Evolutionary conservation across 202 grass and related monocot species (phyloP), one percentile per base, ranked within the genome.

Genomic region (Dendrocalamus latiflorus): DNA sequence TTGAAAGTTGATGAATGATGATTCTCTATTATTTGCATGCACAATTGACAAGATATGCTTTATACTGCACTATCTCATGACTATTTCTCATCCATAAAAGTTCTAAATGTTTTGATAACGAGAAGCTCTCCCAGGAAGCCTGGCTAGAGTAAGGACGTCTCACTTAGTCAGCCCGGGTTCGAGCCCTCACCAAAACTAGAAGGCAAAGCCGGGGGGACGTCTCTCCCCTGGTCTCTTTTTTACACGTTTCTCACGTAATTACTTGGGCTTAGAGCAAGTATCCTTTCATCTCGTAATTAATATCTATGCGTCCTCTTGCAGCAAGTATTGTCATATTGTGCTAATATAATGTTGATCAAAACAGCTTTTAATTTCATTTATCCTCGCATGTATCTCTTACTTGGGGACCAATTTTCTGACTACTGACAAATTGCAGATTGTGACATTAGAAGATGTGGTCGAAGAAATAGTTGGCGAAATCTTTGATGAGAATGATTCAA

Each of bases 401-500:
- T 6, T 70, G 18, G 5, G 17, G 78, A 81, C 70, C 18, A 50
- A 58, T 37, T 72, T 39, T 58, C 72, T 85, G 42, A 86, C 54
- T 68, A 77, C n/a, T 77, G 62, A 72, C 68, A 78, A 21, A 78
- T 37, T 78, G 80, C 88, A 98, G 92, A 99, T 99, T 83, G 96
- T 99, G 72, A 99, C 96, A 63, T 81, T 99, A 74, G 96, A 98
- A 93, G 95, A 98, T 78, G 92, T 91, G 28, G 95, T 98, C 60
- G 95, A 98, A 85, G 95, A 98, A 91, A 98, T 98, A 80, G 95
- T 98, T 67, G 95, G 95, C 10, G 95, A 98, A 85, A 98, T 98
- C 49, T 98, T 98, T 43, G 95, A 98, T 28, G 95, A 98, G 82
- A 98, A 95, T 91, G 95, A 99, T 81, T 99, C 96, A 58, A 96